Percentiles rank a stretch among this genome's conserved stretches.
phyloP scores from a whole-genome alignment of 805 yeast species.

The Cyberlindnera xishuangbannaensis region DNA sequence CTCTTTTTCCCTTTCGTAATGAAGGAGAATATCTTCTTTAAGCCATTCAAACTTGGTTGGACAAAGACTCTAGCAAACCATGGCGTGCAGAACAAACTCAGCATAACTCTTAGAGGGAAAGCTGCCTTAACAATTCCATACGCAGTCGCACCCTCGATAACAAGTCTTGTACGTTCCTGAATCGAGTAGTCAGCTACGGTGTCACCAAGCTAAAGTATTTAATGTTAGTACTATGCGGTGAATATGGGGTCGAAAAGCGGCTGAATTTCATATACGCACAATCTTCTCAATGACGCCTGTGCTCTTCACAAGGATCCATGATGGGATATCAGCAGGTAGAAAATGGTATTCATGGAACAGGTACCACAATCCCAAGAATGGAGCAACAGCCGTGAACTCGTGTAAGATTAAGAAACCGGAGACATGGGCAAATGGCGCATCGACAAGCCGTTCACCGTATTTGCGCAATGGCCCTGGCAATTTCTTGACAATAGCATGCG shows the following conservation, averaged over 20 bases:
- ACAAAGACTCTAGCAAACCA: constrained; percentile 48
- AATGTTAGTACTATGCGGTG: constrained; percentile 13
- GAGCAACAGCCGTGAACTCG: constrained; percentile 70
- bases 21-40: constrained; percentile 2
- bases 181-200: constrained; percentile 29
- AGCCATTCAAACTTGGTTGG: constrained; percentile 33
- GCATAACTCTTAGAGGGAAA: constrained; percentile 46
- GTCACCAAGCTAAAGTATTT: constrained; percentile 16
- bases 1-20: too few species aligned
- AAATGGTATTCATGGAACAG: constrained; percentile 49
- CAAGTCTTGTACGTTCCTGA: constrained; percentile 46
- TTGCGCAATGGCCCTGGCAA: constrained; percentile 47
- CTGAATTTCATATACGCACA: too few species aligned
- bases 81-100: constrained; percentile 51
- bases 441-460: constrained; percentile 42
- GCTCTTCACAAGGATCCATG: constrained; percentile 57
- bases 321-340: constrained; percentile 50
- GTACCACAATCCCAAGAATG: constrained; percentile 66
- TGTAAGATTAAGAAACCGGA: constrained; percentile 64
- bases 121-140: constrained; percentile 61
- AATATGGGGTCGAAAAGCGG: constrained; percentile 1
- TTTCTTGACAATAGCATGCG: constrained; percentile 25
- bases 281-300: constrained; percentile 49
- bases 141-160: constrained; percentile 72
- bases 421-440: constrained; percentile 56